Evolutionary conservation across 352 stramenopile species (phyloP), one percentile per base, ranked within the genome.

Genomic region (Blastocystis sp.): DNA sequence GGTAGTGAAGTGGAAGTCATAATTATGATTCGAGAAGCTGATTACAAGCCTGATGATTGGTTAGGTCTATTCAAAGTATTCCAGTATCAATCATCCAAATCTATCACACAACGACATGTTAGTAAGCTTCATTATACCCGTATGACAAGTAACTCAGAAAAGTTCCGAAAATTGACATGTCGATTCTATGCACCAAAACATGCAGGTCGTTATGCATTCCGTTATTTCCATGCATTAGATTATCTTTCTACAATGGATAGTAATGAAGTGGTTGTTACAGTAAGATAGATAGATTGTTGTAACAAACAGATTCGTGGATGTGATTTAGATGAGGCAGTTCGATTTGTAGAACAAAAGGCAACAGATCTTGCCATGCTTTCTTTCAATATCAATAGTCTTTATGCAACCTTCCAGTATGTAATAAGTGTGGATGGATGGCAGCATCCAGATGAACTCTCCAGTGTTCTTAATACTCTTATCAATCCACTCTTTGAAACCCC

Each of bases 121-220:
- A 24, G 19, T 21, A 51, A 54, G n/a, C 27, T 80, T 49, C 69
- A 80, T 54, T 80, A 59, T 39, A 21, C 39, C 2, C 69, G 69
- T 14, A 59, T 63, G 21, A 42, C 27, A 6, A 61, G 69, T 19
- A 61, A 59, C 24, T 49, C 35, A 24, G 46, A 80, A 32, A 49
- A 52, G n/a, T 80, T 80, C 51, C 21, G n/a, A 39, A 80, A 80
- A 42, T 59, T 63, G 46, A 46, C 51, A 16, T 80, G 69, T 49
- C 69, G 46, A 21, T 80, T 80, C 43, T 80, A 80, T 39, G 69
- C 69, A 21, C 69, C 69, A 52, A 80, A 80, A 63, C 69, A 80
- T 29, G 69, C 69, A 5, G 69, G 69, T n/a, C 16, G 39, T 21
- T 80, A 80, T 39, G 14, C 43, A 7, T 80, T 80, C 27, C 69